phyloP scores from a whole-genome alignment of 2,329 filamentous ascomycete species.

The Salinomyces thailandicus region DNA sequence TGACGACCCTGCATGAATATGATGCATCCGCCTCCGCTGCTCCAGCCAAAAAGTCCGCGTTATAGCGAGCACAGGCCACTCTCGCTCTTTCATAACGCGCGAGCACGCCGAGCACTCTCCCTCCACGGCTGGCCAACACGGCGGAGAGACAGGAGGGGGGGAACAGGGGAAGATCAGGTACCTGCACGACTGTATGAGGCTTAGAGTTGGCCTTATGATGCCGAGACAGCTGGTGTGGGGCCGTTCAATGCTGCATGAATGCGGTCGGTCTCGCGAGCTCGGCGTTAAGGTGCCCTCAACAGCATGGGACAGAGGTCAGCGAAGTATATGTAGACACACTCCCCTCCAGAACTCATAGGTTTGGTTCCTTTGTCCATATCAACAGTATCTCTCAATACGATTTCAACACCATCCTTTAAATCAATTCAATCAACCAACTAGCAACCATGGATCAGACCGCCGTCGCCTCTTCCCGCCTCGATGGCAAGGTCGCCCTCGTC shows the following conservation, averaged over 20 bases:
- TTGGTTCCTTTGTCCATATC: too few relatives aligned
- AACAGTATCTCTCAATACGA: too few relatives aligned
- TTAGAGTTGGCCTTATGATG: slow-evolving; percentile 1
- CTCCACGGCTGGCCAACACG: too few relatives aligned
- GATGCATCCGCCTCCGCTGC: neutral
- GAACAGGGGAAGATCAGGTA: too few relatives aligned
- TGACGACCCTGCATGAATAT: slow-evolving; percentile 2
- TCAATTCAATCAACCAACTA: slow-evolving; percentile 16
- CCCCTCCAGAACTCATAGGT: neutral
- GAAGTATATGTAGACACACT: slow-evolving; percentile 4
- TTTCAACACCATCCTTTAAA: too few relatives aligned
- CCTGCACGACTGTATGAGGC: neutral
- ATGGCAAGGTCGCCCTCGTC: slow-evolving; percentile 46
- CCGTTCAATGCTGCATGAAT: neutral
- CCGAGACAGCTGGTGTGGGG: neutral
- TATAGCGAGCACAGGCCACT: neutral
- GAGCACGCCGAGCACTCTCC: slow-evolving; percentile 1
- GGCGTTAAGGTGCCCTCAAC: slow-evolving; percentile 3
- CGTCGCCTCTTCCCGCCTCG: slow-evolving; percentile 40
- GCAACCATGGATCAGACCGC: slow-evolving; percentile 30
- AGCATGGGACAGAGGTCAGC: slow-evolving; percentile 1
- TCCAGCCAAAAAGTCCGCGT: neutral
- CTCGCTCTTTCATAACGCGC: slow-evolving; percentile 2
- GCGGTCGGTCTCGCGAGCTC: slow-evolving; percentile 1
- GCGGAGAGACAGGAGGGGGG: too few relatives aligned